Evolutionary conservation across 345 rosid species (phyloP).

Genomic region (Gossypium longicalyx): DNA sequence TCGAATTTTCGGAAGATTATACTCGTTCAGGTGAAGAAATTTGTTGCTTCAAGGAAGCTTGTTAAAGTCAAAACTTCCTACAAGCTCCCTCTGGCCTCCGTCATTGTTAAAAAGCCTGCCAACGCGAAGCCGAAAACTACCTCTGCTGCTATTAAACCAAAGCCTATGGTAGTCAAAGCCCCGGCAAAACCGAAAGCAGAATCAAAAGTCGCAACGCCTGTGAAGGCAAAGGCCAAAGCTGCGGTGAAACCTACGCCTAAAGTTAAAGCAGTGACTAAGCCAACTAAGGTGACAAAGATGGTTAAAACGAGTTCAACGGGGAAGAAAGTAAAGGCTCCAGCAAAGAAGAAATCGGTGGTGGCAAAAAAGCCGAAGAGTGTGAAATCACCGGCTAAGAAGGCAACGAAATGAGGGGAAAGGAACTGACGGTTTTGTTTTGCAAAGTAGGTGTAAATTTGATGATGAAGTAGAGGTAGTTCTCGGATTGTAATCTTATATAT

Average conservation of each 20-base stretch:
- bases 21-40: too few relatives aligned
- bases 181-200: conserved; percentile 30
- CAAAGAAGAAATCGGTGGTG: conserved; percentile 31
- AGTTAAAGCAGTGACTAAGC: conserved; percentile 26
- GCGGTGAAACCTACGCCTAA: conserved; percentile 25
- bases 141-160: conserved; percentile 5
- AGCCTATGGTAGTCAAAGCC: conserved; percentile 26
- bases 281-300: conserved; percentile 37
- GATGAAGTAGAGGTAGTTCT: neutral
- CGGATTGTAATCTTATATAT: too few relatives aligned
- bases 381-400: conserved; percentile 38
- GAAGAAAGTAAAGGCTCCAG: conserved; percentile 30
- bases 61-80: conserved; percentile 54
- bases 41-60: conserved; percentile 19
- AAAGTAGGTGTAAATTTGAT: conserved; percentile 13
- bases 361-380: conserved; percentile 33
- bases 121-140: conserved; percentile 24
- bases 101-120: conserved; percentile 13
- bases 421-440: neutral
- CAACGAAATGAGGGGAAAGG: conserved; percentile 24
- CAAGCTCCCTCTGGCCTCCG: conserved; percentile 41
- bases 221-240: conserved; percentile 28
- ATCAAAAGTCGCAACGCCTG: conserved; percentile 21
- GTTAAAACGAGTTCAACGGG: conserved; percentile 40
- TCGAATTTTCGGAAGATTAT: too few relatives aligned